Conservation (phyloP, 805 yeast genomes). For the Lipomyces orientalis region DNA sequence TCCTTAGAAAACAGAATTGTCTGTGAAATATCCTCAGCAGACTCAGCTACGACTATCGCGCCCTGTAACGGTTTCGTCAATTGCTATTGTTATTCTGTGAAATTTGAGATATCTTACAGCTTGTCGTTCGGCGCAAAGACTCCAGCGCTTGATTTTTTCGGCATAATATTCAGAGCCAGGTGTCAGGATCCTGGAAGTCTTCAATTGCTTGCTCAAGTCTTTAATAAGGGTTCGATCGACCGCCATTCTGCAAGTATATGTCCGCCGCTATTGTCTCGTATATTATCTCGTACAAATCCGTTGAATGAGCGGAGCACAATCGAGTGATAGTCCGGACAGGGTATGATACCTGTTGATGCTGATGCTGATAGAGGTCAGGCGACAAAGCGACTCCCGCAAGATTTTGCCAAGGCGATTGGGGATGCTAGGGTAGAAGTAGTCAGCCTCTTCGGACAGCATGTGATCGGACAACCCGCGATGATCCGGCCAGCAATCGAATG, state of each 20-base stretch:
- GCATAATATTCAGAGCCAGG: neutral
- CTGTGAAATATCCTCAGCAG: neutral
- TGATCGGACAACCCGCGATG: no score
- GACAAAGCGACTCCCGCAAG: no score
- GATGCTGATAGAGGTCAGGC: no score
- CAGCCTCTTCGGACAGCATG: no score
- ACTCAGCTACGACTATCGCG: neutral
- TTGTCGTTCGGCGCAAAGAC: neutral
- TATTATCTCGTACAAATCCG: no score
- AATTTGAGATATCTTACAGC: neutral
- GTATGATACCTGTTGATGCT: no score
- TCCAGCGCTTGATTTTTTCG: neutral
- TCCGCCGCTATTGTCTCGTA: no score
- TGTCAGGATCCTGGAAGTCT: neutral
- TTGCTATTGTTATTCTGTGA: neutral
- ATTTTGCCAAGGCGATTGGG: no score
- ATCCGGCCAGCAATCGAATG: no score
- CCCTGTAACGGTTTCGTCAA: neutral
- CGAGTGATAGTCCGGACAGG: no score
- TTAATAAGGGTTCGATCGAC: neutral
- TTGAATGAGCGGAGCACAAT: no score
- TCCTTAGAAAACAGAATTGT: neutral
- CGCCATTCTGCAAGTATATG: neutral
- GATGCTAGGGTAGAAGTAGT: no score
- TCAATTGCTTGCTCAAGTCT: neutral